Base-by-base conservation (phyloP, 345 rosid species). In the Populus davidiana region DNA sequence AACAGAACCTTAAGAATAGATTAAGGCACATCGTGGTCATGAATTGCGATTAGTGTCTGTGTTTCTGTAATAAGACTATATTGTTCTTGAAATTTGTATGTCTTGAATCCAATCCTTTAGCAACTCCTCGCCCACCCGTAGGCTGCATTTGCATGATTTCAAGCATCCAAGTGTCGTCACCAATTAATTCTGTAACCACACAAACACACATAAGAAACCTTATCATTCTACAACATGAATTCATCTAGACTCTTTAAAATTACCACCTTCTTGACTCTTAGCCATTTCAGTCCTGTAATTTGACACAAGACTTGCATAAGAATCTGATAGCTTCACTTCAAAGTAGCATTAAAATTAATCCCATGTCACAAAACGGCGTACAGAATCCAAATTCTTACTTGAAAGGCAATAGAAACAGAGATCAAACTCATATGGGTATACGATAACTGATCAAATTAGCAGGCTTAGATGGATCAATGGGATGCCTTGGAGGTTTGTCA, bases 1-100 rank as follows among this genome's bases (percentile, higher is more conserved):
- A 62, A 49, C 76, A 35, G 39, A 27, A 49, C 36, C 86, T 61
- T 94, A 93, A 29, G 85, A 83, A 38, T 90, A 85, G 97, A 87
- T 31, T 86, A 85, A 0, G 94, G 97, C 36, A 92, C 81, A 78
- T 86, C 83, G 3, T 86, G 80, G 13, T 81, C 70, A 1, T 81
- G 81, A 27, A 27, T 27, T 27, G 27, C 27, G 47, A 86, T 72
- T 56, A 84, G 81, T 62, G 54, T 27, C 5, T 78, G 59, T 4
- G 85, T 83, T 8, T 87, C 69, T 5, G 79, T 78, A 43, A 86
- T 52, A 50, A 87, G 76, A 69, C 85, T 87, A 31, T 89, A 90
- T 77, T 89, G 90, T 77, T 92, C 93, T 85, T 79, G 84, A 29
- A 29, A 56, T 86, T 79, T 43, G 91, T 86, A 82, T 89, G 82